Conservation (phyloP, 106 monocot species). For the Amphibolis antarctica region DNA sequence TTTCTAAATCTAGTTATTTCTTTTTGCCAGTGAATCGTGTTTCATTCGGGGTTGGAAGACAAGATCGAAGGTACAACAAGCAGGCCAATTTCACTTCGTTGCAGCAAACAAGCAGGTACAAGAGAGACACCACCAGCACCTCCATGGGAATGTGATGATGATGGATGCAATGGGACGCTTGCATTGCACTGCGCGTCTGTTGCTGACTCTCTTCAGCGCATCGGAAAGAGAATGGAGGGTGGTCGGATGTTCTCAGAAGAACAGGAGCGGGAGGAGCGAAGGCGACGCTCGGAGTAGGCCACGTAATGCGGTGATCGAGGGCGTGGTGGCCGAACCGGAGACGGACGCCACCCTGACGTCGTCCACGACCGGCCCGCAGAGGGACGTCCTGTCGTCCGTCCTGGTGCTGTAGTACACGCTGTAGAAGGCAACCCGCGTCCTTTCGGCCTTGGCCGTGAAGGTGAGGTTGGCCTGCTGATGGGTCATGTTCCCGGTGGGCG, state of each 20-base stretch:
- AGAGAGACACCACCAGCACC: too few relatives aligned
- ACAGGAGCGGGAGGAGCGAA: neutral
- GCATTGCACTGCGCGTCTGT: too few relatives aligned
- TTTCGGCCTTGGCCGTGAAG: conserved; percentile 72
- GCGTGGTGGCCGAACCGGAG: conserved; percentile 1
- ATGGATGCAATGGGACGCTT: too few relatives aligned
- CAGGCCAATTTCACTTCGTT: too few relatives aligned
- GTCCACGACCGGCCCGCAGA: conserved; percentile 86
- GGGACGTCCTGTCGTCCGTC: conserved; percentile 67
- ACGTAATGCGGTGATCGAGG: neutral
- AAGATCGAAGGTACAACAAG: too few relatives aligned
- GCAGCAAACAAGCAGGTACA: too few relatives aligned
- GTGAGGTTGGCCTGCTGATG: conserved; percentile 52
- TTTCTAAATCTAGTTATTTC: too few relatives aligned
- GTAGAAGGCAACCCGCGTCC: conserved; percentile 70
- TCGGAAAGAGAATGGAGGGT: neutral
- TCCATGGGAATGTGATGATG: too few relatives aligned
- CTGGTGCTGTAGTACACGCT: conserved; percentile 96
- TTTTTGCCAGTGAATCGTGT: too few relatives aligned
- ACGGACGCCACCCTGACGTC: conserved; percentile 46
- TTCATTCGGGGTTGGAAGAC: too few relatives aligned
- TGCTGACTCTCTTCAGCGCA: too few relatives aligned
- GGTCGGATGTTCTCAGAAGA: neutral
- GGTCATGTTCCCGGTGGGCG: conserved; percentile 52
- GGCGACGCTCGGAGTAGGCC: neutral